Evolutionary conservation across 2,329 filamentous ascomycete genomes (phyloP), one percentile per base, ranked within the genome.

Genomic region (Ophiocordyceps sinensis): DNA sequence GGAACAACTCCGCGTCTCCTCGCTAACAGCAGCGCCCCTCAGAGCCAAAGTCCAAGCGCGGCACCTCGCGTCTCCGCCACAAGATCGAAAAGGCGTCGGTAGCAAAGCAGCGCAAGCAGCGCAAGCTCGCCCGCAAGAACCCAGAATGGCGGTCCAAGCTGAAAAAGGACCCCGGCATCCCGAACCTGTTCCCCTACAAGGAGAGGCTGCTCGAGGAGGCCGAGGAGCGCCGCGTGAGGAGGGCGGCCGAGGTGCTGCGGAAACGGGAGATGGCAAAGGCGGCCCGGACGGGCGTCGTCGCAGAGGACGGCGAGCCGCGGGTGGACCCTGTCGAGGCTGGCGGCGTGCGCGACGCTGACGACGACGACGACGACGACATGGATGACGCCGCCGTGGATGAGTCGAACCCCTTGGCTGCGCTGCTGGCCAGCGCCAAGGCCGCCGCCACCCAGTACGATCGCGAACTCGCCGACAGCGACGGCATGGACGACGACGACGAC

Each of bases 131-230:
- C 42, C 96, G 94, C 70, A 87, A 94, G 77, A 94, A 95, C 62
- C 89, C 91, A 29, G 79, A 94, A 85, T 96, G 91, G 87, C 79
- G 84, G 52, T 88, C 86, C 44, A 85, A 87, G 61, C 61, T 94
- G 51, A 96, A 95, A 76, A 98, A 96, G 68, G 91, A 98, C 55
- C 91, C 89, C 21, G 91, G 91, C 38, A 95, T 98, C 47, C 91
- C 91, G 34, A 98, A 96, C 58, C 67, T 95, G 30, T 98, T 95
- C 66, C 91, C 91, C 1, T 95, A 91, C 72, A 98, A 98, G 68
- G 88, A 95, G 61, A 88, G 83, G 70, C 75, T 98, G 26, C 74
- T 98, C 29, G 79, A 88, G 44, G 87, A 98, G 63, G 93, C 98
- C 52, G 91, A 98, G 65, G 85, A 94, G 65, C 82, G 77, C 53